Conservation (phyloP, 225 moss, liverwort and hornwort species). For the Polytrichum commune region DNA sequence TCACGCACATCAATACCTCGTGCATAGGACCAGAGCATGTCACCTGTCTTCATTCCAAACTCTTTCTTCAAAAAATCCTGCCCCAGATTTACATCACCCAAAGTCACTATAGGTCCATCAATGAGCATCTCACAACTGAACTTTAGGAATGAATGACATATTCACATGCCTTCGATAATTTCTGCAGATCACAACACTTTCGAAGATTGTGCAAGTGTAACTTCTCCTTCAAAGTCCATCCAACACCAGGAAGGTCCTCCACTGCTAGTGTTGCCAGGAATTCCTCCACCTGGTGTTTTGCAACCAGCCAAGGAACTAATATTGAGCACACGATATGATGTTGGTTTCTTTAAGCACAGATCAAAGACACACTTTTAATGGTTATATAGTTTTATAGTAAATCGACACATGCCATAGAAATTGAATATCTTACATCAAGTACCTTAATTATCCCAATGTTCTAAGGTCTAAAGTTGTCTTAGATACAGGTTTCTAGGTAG, state of each 20-base stretch:
- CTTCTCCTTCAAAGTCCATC: constrained; percentile 79
- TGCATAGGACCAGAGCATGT: constrained; percentile 90
- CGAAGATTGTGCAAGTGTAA: constrained; percentile 66
- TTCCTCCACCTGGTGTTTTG: constrained; percentile 49
- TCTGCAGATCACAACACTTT: constrained; percentile 70
- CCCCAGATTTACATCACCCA: constrained; percentile 1
- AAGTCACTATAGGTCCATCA: background rate
- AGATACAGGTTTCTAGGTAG: no score
- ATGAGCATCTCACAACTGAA: background rate
- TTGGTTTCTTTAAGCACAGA: no score
- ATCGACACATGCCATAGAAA: no score
- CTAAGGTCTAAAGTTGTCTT: no score
- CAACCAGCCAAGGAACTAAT: constrained; percentile 3
- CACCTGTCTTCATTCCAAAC: constrained; percentile 83
- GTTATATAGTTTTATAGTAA: no score
- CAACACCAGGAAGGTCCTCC: constrained; percentile 94
- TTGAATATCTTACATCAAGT: no score
- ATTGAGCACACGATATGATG: background rate
- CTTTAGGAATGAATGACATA: background rate
- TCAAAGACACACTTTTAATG: no score
- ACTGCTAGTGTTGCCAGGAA: constrained; percentile 83
- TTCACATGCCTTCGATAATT: constrained; percentile 66
- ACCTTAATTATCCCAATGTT: no score
- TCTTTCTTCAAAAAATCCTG: constrained; percentile 84
- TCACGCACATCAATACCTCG: constrained; percentile 89